Evolutionary conservation across 2,329 filamentous ascomycete genomes (phyloP), one percentile per base, ranked within the genome.

Genomic region (Ophiocordyceps polyrhachis-furcata): DNA sequence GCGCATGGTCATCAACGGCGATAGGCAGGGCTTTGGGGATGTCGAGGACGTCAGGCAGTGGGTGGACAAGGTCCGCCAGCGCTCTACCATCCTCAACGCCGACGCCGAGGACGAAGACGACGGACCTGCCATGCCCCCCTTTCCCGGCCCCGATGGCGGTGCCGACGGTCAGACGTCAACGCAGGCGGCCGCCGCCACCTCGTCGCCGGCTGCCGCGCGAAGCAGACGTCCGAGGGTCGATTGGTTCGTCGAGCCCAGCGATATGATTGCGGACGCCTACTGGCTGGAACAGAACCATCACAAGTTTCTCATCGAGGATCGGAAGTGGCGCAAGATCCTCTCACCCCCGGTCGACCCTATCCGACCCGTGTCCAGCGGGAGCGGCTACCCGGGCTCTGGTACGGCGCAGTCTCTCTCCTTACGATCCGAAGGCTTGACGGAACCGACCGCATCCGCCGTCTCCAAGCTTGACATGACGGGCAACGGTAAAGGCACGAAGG

Each of bases 201-300:
- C 61, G 41, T 61, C 58, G n/a, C 66, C 60, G 41, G 59, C 58
- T 45, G 61, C 65, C 48, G 65, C 68, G 13, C 86, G 86, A 49
- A 66, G 75, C 4, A 77, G 79, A 46, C 75, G 86, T 43, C 80
- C 83, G 1, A 76, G 84, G 47, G 77, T 87, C 21, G 87, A 93
- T 55, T 96, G 91, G 91, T 72, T 76, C 37, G 76, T 88, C 17
- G 76, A 82, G 41, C 84, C 89, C 0, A 79, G 83, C 46, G 88
- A 96, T 57, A 72, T 95, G 59, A 67, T 96, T 42, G 88, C 88
- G 5, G 91, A 98, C 64, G 71, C 82, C 1, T 85, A 88, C 55
- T 98, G 91, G 91, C 65, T 93, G 20, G 86, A 95, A 58, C 79
- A 88, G 54, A 76, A 74, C 29, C 69, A 80, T 47, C 87, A 95